phyloP scores from a whole-genome alignment of 1,284 basidiomycete genomes.

The Rhodotorula sp. region DNA sequence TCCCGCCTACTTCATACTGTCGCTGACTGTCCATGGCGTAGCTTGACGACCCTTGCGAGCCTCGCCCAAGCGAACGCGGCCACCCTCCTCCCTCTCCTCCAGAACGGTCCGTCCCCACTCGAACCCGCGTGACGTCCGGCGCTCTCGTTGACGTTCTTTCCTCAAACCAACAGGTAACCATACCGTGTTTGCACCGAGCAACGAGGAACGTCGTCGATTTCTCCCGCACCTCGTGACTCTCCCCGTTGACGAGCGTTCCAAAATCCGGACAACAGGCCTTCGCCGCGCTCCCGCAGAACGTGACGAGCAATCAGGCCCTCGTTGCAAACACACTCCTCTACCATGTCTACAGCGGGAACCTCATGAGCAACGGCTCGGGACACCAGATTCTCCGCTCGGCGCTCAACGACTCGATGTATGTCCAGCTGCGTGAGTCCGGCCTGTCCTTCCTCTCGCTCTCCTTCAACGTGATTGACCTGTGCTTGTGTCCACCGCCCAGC shows the following conservation, averaged over 20 bases:
- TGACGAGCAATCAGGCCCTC: conserved; percentile 21
- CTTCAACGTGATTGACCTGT: background rate
- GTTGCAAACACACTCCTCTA: conserved; percentile 31
- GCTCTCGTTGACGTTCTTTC: too few relatives aligned
- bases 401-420: conserved; percentile 24
- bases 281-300: conserved; percentile 19
- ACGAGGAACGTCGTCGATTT: conserved; percentile 6
- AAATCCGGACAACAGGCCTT: conserved; percentile 13
- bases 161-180: conserved; percentile 13
- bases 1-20: background rate
- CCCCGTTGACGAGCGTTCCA: background rate
- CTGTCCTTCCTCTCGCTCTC: background rate
- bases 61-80: conserved; percentile 15
- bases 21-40: background rate
- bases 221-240: background rate
- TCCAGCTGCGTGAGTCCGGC: conserved; percentile 18
- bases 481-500: background rate
- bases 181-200: conserved; percentile 38
- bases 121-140: background rate
- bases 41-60: conserved; percentile 21
- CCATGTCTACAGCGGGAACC: conserved; percentile 33
- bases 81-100: conserved; percentile 17
- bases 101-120: background rate
- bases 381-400: conserved; percentile 37
- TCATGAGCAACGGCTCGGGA: background rate